Evolutionary conservation across 768 basidiomycete species (phyloP), one percentile per base, ranked within the genome.

Genomic region (Lactifluus echinatus): DNA sequence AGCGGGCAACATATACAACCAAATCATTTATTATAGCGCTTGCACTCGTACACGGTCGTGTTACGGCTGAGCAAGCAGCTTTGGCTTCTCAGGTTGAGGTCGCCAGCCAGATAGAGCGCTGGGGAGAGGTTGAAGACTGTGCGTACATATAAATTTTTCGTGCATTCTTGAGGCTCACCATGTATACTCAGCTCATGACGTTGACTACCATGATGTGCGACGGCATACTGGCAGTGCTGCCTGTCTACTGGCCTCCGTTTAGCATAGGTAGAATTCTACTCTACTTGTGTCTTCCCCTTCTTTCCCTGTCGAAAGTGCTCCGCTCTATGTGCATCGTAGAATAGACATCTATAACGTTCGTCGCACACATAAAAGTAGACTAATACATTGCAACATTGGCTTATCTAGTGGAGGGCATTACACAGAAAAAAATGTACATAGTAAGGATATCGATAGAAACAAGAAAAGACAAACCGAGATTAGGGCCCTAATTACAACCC

Each of bases 111-210:
- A 97, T 97, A 59, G 83, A 94, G 70, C 79, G 85, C 48, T 99
- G 96, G 96, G 96, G 96, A n/a, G 95, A 98, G 72, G 96, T 99
- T 0, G 96, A 98, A 75, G 96, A 98, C 69, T 91, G 95, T 98
- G 66, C 76, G 96, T 77, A 29, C 31, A 15, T 26, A 47, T 23
- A 23, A 5, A 31, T 21, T 14, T 45, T 34, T 51, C 31, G 4
- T 55, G 23, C 3, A 17, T 8, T 15, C 40, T n/a, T 8, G 19
- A 31, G 44, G 36, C 36, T 57, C 40, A 49, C 48, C 31, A 33
- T 28, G n/a, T 50, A 36, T 37, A 19, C 49, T 37, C 70, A 99
- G 95, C 96, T 14, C 96, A 98, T 67, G 96, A 99, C 70, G 94
- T 99, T 43, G 96, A 99, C 72, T 87, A 90, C 69, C 89, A 96